Evolutionary conservation across 192 early-diverging fungal genomes (phyloP).

Genomic region (Backusella mclennaniae): DNA sequence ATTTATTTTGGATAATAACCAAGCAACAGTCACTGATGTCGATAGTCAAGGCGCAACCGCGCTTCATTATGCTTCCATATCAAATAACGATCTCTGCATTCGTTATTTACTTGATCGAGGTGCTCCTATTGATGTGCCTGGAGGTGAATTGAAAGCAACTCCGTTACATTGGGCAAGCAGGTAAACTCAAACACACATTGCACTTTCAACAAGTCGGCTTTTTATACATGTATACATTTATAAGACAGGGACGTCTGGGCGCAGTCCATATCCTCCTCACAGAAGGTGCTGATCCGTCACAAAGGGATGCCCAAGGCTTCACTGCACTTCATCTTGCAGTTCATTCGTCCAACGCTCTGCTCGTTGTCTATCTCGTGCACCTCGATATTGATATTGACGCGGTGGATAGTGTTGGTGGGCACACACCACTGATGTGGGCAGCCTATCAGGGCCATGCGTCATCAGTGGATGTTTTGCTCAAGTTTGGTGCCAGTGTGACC

Average conservation of each 20-base stretch:
- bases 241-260: constrained; percentile 71
- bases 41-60: constrained; percentile 76
- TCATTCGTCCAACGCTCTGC: constrained; percentile 77
- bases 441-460: constrained; percentile 82
- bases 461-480: constrained; percentile 68
- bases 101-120: constrained; percentile 77
- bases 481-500: constrained; percentile 69
- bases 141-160: constrained; percentile 76
- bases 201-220: not conserved
- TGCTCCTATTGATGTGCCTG: constrained; percentile 71
- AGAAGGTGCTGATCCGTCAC: constrained; percentile 71
- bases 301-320: constrained; percentile 86
- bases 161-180: constrained; percentile 94
- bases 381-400: constrained; percentile 71
- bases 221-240: not conserved
- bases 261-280: constrained; percentile 70
- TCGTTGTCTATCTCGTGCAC: constrained; percentile 73
- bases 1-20: constrained; percentile 55
- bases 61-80: constrained; percentile 85
- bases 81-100: constrained; percentile 67
- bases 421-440: constrained; percentile 95
- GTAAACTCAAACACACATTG: constrained; percentile 27
- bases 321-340: constrained; percentile 86
- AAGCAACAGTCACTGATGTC: constrained; percentile 42
- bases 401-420: constrained; percentile 70